Evolutionary conservation across 75 land plant genomes (phyloP).

Genomic region (Ceratopteris richardii): DNA sequence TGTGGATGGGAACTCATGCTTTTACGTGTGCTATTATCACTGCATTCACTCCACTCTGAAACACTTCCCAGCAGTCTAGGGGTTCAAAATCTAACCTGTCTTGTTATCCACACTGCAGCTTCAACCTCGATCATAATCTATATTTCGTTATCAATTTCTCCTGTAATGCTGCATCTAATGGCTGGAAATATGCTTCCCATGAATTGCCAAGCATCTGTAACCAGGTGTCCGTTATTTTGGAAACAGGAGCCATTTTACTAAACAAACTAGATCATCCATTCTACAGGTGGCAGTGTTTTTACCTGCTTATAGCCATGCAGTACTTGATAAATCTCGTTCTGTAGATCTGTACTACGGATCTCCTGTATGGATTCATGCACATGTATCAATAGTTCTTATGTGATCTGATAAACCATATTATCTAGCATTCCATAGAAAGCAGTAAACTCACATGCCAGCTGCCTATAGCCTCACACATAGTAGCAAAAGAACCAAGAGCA

Average conservation of each 20-base stretch:
- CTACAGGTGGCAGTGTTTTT: no score
- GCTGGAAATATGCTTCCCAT: slow-evolving; percentile 77
- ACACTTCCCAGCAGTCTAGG: neutral
- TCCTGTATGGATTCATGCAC: slow-evolving; percentile 43
- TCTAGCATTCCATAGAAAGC: no score
- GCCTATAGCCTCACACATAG: slow-evolving; percentile 74
- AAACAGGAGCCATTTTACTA: neutral
- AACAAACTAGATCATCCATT: no score
- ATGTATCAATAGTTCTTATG: no score
- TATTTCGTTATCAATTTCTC: slow-evolving; percentile 49
- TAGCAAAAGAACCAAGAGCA: slow-evolving; percentile 56
- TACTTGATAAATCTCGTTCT: slow-evolving; percentile 77
- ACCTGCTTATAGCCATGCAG: slow-evolving; percentile 95
- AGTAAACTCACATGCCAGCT: slow-evolving; percentile 81
- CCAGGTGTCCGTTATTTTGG: neutral
- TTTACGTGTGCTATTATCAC: neutral
- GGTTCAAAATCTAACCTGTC: neutral
- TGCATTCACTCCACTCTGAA: neutral
- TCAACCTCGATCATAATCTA: neutral
- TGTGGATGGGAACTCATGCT: no score
- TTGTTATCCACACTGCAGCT: neutral
- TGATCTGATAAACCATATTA: no score
- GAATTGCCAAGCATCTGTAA: slow-evolving; percentile 67
- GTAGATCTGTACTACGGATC: slow-evolving; percentile 78
- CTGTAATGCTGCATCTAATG: slow-evolving; percentile 56